These are phyloP conservation scores for Mycena galopus DNA, from an alignment of 768 basidiomycete genomes.

Conservation along the genomic window DNA sequence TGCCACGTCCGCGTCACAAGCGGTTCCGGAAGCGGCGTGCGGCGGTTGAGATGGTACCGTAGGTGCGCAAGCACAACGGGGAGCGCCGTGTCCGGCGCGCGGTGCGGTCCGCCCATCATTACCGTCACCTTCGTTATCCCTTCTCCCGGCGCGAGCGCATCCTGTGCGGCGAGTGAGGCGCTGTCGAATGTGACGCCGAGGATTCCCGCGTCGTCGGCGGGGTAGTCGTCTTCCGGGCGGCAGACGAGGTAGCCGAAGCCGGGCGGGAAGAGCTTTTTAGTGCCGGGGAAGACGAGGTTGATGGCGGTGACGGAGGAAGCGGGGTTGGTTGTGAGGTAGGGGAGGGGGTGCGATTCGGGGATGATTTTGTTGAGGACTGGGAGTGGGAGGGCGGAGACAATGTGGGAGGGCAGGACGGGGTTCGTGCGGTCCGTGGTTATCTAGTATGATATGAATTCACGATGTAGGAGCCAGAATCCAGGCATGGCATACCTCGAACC, in stretches of 20 bases:
- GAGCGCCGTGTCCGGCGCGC: conserved; percentile 41
- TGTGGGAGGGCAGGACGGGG: conserved; percentile 64
- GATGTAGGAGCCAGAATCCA: conserved; percentile 11
- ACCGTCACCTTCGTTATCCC: conserved; percentile 84
- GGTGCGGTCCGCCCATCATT: conserved; percentile 90
- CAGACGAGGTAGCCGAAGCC: conserved; percentile 98
- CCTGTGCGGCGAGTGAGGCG: conserved; percentile 74
- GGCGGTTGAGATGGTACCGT: conserved; percentile 58
- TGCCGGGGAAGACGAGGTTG: conserved; percentile 83
- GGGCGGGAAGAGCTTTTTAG: conserved; percentile 76
- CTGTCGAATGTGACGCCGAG: conserved; percentile 95
- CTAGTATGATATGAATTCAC: conserved; percentile 20
- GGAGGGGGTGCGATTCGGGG: conserved; percentile 56
- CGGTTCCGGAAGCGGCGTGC: conserved; percentile 64
- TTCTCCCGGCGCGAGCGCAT: conserved; percentile 39
- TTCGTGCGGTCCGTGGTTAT: conserved; percentile 52
- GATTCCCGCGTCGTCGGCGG: conserved; percentile 59
- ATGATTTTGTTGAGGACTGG: conserved; percentile 62
- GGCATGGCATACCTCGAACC: conserved; percentile 60
- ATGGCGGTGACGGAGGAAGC: conserved; percentile 88
- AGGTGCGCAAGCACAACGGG: conserved; percentile 51
- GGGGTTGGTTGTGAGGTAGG: conserved; percentile 78
- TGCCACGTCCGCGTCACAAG: conserved; percentile 63
- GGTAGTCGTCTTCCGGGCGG: conserved; percentile 72
- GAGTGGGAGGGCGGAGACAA: conserved; percentile 86